Evolutionary conservation across 192 early-diverging fungal species (phyloP).

Genomic region (Coemansia sp.): DNA sequence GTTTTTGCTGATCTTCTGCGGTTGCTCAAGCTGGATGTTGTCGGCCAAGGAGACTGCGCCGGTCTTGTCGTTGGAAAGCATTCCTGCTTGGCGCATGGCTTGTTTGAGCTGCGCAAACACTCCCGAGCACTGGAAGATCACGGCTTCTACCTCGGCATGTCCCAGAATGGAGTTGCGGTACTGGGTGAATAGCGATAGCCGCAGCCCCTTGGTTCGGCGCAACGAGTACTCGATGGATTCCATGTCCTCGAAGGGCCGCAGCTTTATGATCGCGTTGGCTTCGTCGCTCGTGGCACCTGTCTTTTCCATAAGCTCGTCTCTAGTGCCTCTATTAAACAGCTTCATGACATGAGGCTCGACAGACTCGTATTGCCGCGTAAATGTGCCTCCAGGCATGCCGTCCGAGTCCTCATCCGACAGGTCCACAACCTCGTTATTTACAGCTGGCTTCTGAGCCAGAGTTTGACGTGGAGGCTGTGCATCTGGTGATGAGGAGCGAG

Average conservation of each 20-base stretch:
- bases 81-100: constrained; percentile 35
- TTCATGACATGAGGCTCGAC: constrained; percentile 41
- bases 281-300: constrained; percentile 32
- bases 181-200: constrained; percentile 59
- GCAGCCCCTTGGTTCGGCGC: constrained; percentile 55
- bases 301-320: constrained; percentile 37
- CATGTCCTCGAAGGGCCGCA: constrained; percentile 61
- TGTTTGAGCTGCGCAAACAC: constrained; percentile 36
- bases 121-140: constrained; percentile 49
- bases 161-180: constrained; percentile 47
- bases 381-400: neutral
- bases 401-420: constrained; percentile 28
- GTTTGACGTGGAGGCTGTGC: constrained; percentile 11
- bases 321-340: constrained; percentile 32
- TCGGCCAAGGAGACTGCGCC: constrained; percentile 42
- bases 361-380: constrained; percentile 20
- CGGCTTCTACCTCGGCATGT: constrained; percentile 48
- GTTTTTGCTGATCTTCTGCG: constrained; percentile 58
- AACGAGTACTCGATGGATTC: constrained; percentile 55
- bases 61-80: constrained; percentile 37
- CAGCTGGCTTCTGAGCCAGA: constrained; percentile 6
- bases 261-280: constrained; percentile 35
- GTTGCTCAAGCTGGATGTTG: constrained; percentile 50
- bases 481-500: neutral
- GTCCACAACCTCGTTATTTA: neutral